Percentiles rank a stretch among this genome's conserved stretches.
Conservation (phyloP, 805 yeast genomes). For the Zygoascus ofunaensis region DNA sequence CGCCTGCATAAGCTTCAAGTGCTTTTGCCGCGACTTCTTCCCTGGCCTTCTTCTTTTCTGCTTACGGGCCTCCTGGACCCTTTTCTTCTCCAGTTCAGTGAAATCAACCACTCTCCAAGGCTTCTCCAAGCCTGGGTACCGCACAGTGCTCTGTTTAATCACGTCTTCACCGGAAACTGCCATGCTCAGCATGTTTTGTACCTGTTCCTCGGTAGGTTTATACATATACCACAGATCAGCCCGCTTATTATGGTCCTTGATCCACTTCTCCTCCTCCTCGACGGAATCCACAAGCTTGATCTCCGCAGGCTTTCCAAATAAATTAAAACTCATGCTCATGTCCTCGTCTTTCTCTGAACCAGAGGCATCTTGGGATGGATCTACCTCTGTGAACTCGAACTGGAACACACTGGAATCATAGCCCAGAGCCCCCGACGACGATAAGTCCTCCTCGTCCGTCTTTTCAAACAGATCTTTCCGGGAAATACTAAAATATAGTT, state of each 20-base stretch:
- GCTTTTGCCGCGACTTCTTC: constrained; percentile 14
- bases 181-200: constrained; percentile 1
- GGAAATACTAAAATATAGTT: constrained; percentile 6
- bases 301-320: constrained; percentile 1
- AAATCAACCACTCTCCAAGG: constrained; percentile 19
- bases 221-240: constrained; percentile 19
- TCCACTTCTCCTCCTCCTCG: constrained; percentile 7
- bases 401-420: constrained; percentile 1
- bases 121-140: constrained; percentile 16
- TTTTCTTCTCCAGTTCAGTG: constrained; percentile 10
- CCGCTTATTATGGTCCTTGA: constrained; percentile 7
- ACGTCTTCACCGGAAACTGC: constrained; percentile 18
- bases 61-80: constrained; percentile 9
- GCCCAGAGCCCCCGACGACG: not conserved
- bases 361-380: constrained; percentile 3
- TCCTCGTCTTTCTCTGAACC: constrained; percentile 6
- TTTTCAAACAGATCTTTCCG: constrained; percentile 12
- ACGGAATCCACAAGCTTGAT: constrained; percentile 3
- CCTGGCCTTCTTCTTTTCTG: constrained; percentile 16
- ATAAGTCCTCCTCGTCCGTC: not conserved
- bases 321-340: not conserved
- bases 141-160: constrained; percentile 3
- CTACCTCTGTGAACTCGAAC: constrained; percentile 13
- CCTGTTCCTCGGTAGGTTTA: constrained; percentile 4
- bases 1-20: constrained; percentile 5